phyloP scores from a whole-genome alignment of 805 yeast species.

The Candida coquimbonensis region DNA sequence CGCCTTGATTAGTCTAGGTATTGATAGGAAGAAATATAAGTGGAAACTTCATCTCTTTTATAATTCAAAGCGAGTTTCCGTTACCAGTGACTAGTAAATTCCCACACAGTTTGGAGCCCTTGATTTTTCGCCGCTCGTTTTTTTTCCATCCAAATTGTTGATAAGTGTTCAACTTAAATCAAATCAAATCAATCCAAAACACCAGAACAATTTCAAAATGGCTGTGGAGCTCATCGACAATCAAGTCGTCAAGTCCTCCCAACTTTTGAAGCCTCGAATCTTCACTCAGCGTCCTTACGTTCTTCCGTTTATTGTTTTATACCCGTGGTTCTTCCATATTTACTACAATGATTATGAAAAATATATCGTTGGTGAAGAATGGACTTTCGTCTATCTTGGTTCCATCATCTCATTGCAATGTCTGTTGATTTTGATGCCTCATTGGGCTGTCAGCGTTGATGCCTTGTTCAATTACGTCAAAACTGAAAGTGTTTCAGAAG shows the following conservation, averaged over 20 bases:
- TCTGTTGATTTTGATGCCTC: conserved; percentile 82
- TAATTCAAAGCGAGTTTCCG: too few species aligned
- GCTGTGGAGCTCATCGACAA: conserved; percentile 50
- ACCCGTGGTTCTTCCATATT: conserved; percentile 64
- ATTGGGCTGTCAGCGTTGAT: conserved; percentile 76
- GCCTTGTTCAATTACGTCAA: conserved; percentile 59
- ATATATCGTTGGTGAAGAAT: conserved; percentile 83
- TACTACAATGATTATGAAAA: conserved; percentile 66
- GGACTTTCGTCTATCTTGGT: conserved; percentile 89
- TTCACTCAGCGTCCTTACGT: conserved; percentile 62
- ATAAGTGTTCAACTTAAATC: not conserved
- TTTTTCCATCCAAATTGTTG: not conserved
- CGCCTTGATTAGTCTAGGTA: too few species aligned
- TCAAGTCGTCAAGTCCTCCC: conserved; percentile 64
- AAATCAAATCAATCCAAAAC: not conserved
- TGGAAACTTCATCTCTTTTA: too few species aligned
- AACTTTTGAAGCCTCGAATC: conserved; percentile 66
- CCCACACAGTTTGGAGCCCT: too few species aligned
- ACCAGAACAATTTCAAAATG: not conserved
- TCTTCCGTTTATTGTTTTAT: conserved; percentile 72
- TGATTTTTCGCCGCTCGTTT: not conserved
- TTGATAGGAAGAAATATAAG: too few species aligned
- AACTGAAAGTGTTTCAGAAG: conserved; percentile 50
- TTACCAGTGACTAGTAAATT: too few species aligned
- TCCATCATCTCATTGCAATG: conserved; percentile 66